Base-by-base conservation (phyloP, 139 green algal species). In the Limnomonas spitsbergensis region DNA sequence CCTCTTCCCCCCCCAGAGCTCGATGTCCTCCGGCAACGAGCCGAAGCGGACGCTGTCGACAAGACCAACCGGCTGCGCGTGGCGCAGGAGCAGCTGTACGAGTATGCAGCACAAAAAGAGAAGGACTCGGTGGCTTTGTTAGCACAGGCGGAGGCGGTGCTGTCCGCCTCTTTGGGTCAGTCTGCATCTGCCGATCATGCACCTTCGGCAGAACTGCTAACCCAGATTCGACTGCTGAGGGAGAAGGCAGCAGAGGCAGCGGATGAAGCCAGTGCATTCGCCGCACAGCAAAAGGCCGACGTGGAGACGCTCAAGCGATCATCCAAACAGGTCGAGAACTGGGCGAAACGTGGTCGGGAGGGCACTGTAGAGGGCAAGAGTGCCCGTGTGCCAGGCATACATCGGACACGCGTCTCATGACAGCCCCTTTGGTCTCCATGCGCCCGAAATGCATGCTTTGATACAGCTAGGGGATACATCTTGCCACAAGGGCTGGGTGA, bases 1-100 rank as follows among this genome's bases (percentile, higher is more conserved):
- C n/a, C n/a, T n/a, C n/a, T n/a, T n/a, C n/a, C n/a, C n/a, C 20
- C 47, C 34, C 24, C 90, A 96, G 93, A 91, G 71, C 90, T 93
- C 71, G 89, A 96, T 40, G n/a, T 84, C 31, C 75, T 78, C 1
- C 86, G 89, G 0, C 40, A 94, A 6, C 75, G 89, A 2, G 93
- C 93, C 2, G 93, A 97, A 78, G 90, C 84, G 0, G 83, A 90
- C 3, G 91, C 91, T 0, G 42, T 88, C 40, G 83, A 95, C 66
- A 75, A 77, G 0, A 78, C 78, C 2, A 84, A 88, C 34, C 81
- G 88, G 0, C 82, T 97, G 7, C 68, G 79, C 1, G 93, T 97
- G 0, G 88, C 88, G 0, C 90, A 94, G 76, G 84, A 95, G 79
- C 93, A 97, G 83, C 75, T 93, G 2, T 82, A 85, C 9, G 93